phyloP scores from a whole-genome alignment of 495 filamentous ascomycete species.

The Apodospora peruviana region DNA sequence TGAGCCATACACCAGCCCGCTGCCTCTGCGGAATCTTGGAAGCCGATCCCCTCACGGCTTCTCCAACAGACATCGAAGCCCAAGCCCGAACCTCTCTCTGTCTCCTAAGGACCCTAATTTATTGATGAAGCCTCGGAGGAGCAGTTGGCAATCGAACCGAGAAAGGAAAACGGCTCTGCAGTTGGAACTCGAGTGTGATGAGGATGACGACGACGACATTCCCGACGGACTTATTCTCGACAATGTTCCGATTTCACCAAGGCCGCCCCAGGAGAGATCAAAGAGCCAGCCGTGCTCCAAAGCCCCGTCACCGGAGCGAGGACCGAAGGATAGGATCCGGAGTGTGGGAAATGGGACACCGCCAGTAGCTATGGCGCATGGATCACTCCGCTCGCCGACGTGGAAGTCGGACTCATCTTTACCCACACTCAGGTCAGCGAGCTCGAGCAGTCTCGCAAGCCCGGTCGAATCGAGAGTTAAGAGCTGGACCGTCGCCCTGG shows the following conservation, averaged over 20 bases:
- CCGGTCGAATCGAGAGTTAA: conserved; percentile 57
- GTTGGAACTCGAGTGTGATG: conserved; percentile 81
- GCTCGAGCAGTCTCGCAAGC: conserved; percentile 19
- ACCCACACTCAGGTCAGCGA: conserved; percentile 15
- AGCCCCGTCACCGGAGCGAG: conserved; percentile 53
- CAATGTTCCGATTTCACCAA: conserved; percentile 93
- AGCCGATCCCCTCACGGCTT: conserved; percentile 28
- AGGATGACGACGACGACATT: conserved; percentile 79
- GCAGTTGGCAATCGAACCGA: conserved; percentile 64
- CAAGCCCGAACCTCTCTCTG: conserved; percentile 35
- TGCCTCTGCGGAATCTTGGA: conserved; percentile 30
- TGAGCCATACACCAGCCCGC: conserved; percentile 25
- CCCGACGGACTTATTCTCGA: conserved; percentile 87
- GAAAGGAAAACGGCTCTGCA: conserved; percentile 72
- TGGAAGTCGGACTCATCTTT: conserved; percentile 36
- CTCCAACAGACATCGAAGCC: conserved; percentile 28
- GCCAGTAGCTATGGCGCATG: conserved; percentile 40
- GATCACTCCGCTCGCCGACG: conserved; percentile 41
- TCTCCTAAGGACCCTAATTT: conserved; percentile 38
- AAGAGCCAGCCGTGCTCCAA: conserved; percentile 45
- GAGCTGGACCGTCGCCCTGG: conserved; percentile 78
- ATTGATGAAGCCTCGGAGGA: conserved; percentile 43
- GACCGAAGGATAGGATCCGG: conserved; percentile 42
- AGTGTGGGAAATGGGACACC: conserved; percentile 52
- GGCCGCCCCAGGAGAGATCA: conserved; percentile 61